These are phyloP conservation scores for Suhomyces sp. DNA, from an alignment of 805 yeast species.

Conservation along the genomic window DNA sequence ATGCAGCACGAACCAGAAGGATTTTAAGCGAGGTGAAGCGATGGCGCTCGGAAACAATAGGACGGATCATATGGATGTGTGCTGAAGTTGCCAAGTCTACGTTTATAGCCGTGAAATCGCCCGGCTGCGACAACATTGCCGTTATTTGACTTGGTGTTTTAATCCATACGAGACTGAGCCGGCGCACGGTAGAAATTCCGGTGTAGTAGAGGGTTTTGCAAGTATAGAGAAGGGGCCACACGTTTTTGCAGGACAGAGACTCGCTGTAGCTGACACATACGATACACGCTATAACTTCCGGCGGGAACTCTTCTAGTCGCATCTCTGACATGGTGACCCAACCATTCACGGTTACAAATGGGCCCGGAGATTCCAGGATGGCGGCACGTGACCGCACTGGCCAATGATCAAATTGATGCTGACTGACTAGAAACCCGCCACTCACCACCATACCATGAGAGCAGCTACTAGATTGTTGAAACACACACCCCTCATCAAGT, in stretches of 20 bases:
- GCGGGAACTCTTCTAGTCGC: not conserved
- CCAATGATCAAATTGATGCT: not conserved
- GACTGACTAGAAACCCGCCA: not conserved
- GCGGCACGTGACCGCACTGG: not conserved
- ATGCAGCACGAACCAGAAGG: not conserved
- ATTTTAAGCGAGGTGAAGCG: not conserved
- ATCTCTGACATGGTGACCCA: too few relatives aligned
- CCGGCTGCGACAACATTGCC: not conserved
- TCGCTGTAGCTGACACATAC: not conserved
- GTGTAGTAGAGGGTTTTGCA: conserved; percentile 1
- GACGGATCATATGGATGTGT: not conserved
- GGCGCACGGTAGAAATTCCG: not conserved
- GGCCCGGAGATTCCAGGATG: not conserved
- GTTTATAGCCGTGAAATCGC: not conserved
- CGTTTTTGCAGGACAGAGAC: not conserved
- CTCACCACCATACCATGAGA: conserved; percentile 25
- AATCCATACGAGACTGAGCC: not conserved
- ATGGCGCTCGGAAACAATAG: not conserved
- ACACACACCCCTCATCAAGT: conserved; percentile 74
- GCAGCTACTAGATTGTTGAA: conserved; percentile 30
- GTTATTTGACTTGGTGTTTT: not conserved
- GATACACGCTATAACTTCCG: not conserved
- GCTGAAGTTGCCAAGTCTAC: not conserved
- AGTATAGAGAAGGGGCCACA: not conserved
- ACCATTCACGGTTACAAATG: not conserved